Base-by-base conservation (phyloP, 2,329 filamentous ascomycete genomes). In the Calonectria pseudoreteaudii region DNA sequence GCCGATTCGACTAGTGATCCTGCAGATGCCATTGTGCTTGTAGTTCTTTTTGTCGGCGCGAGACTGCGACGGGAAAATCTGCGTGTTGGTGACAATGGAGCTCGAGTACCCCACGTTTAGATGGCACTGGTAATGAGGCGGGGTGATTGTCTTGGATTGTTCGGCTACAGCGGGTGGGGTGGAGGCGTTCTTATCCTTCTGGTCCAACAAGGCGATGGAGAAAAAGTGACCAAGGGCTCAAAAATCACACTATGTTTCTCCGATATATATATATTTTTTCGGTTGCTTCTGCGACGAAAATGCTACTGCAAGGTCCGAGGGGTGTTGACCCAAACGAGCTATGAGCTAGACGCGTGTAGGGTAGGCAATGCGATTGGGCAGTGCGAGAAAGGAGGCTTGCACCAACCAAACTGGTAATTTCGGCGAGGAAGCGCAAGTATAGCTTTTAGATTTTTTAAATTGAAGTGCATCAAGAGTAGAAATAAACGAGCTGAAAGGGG, bases 1-100 rank as follows among this genome's bases (percentile, higher is more conserved):
- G 94, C 94, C 44, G 89, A 87, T 84, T 96, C 94, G 77, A 96
- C 86, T 26, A 90, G 86, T 31, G 81, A 81, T 36, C 79, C 80
- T 18, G 83, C 75, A 20, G 83, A 82, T 49, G 85, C 81, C 85
- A 87, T 86, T 58, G 56, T 28, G 36, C 68, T 77, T 81, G 77
- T 79, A 62, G 84, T 77, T 80, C 16, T 4, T 30, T 38, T 26
- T 4, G 30, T 38, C 26, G 26, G 23, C 28, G 23, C 30, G 58
- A 41, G 20, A 23, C 20, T 31, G n/a, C n/a, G 36, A 56, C 28
- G 58, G 30, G 38, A 52, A 38, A 65, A 36, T 41, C 30, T 30
- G 49, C 20, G 10, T 72, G 50, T 67, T 41, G 71, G 31, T 49
- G 47, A 52, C 41, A 14, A 31, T 30, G 62, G 66, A 67, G 70